Conservation (phyloP, 2,329 filamentous ascomycete species). For the Diaporthe humulicola region DNA sequence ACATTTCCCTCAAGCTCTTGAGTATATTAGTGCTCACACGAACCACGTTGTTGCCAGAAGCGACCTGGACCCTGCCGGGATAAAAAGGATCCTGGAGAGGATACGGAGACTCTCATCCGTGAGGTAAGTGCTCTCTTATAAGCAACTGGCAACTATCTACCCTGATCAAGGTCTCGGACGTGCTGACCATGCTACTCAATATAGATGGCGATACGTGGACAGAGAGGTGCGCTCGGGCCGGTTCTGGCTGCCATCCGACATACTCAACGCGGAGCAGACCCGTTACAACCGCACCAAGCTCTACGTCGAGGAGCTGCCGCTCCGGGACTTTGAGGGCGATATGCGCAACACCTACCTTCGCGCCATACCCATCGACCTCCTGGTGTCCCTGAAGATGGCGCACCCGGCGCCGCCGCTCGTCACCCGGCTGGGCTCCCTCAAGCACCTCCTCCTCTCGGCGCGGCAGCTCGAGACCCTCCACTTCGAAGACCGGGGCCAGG, state of each 20-base stretch:
- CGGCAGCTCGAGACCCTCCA: slow-evolving; percentile 54
- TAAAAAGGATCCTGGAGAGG: slow-evolving; percentile 51
- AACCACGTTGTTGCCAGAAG: slow-evolving; percentile 56
- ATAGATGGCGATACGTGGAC: slow-evolving; percentile 56
- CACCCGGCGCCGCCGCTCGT: slow-evolving; percentile 56
- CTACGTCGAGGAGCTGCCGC: slow-evolving; percentile 56
- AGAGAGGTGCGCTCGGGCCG: slow-evolving; percentile 45
- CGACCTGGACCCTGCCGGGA: slow-evolving; percentile 54
- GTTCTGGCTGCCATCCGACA: slow-evolving; percentile 55
- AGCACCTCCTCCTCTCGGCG: slow-evolving; percentile 55
- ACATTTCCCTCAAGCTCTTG: slow-evolving; percentile 49
- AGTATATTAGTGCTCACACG: slow-evolving; percentile 54
- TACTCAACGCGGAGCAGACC: slow-evolving; percentile 51
- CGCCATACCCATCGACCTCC: slow-evolving; percentile 54
- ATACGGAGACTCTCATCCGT: slow-evolving; percentile 55
- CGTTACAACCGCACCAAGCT: slow-evolving; percentile 50
- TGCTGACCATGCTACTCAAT: slow-evolving; percentile 7
- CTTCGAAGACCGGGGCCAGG: slow-evolving; percentile 60
- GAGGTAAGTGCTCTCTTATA: slow-evolving; percentile 48
- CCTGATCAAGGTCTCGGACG: not conserved
- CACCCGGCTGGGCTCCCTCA: slow-evolving; percentile 56
- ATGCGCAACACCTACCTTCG: slow-evolving; percentile 53
- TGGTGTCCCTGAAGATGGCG: slow-evolving; percentile 57
- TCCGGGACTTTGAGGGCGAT: slow-evolving; percentile 52
- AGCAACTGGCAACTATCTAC: not conserved